These are phyloP conservation scores for Chaetomium tenue DNA, from an alignment of 495 filamentous ascomycete genomes.

Conservation along the genomic window DNA sequence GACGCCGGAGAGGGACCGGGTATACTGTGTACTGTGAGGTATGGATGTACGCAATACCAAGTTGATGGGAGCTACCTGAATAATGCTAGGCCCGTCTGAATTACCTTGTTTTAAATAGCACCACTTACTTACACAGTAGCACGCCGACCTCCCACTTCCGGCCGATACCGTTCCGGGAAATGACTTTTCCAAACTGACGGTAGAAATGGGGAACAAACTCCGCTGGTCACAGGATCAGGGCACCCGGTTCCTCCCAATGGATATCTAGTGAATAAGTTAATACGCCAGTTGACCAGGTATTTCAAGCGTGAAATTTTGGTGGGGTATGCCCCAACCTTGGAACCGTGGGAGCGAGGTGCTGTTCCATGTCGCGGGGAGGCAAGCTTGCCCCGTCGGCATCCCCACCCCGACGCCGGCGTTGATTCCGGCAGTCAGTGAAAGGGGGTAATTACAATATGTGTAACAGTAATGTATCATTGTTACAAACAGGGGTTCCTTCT, in stretches of 20 bases:
- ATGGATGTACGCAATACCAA: too few relatives aligned
- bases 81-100: neutral
- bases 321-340: conserved; percentile 4
- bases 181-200: neutral
- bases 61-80: neutral
- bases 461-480: neutral
- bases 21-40: too few relatives aligned
- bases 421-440: neutral
- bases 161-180: conserved; percentile 13
- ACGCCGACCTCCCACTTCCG: neutral
- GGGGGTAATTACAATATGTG: neutral
- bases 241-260: too few relatives aligned
- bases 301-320: neutral
- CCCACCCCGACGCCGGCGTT: neutral
- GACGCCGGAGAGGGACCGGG: too few relatives aligned
- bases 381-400: neutral
- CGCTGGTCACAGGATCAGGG: neutral
- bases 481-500: conserved; percentile 3
- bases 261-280: too few relatives aligned
- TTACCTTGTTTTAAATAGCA: neutral
- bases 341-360: too few relatives aligned
- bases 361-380: neutral
- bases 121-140: neutral
- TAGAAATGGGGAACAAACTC: neutral
- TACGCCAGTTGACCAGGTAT: too few relatives aligned